Conservation (phyloP, 1,139 yeast genomes). For the Pichia sp. region DNA sequence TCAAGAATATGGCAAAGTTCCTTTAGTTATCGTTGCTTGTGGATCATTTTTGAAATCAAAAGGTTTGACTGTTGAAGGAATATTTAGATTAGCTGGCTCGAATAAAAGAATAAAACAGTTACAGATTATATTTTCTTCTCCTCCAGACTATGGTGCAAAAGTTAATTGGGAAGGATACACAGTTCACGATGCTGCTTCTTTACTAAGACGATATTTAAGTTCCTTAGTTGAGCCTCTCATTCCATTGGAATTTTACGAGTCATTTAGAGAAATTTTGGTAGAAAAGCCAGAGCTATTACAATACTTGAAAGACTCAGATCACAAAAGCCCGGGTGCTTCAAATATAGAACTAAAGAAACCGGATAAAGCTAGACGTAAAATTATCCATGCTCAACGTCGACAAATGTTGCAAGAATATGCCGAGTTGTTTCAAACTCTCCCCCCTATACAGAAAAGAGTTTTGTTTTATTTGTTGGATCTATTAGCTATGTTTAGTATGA, state of each 20-base stretch:
- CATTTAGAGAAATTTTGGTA: conserved; percentile 70
- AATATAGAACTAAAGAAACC: not conserved
- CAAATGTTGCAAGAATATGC: conserved; percentile 70
- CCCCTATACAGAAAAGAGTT: conserved; percentile 67
- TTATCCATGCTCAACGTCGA: conserved; percentile 43
- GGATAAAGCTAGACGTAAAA: conserved; percentile 22
- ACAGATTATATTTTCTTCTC: conserved; percentile 73
- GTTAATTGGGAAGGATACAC: conserved; percentile 88
- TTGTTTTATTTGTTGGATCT: conserved; percentile 85
- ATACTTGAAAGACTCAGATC: conserved; percentile 46
- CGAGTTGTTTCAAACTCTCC: conserved; percentile 55
- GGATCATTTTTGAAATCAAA: conserved; percentile 78
- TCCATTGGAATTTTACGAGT: conserved; percentile 70
- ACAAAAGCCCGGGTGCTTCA: conserved; percentile 1
- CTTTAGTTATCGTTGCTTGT: conserved; percentile 91
- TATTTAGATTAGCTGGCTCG: conserved; percentile 89
- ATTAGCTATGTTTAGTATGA: conserved; percentile 76
- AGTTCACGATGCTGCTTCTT: conserved; percentile 96
- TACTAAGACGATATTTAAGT: conserved; percentile 76
- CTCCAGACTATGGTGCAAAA: conserved; percentile 85
- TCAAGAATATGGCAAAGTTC: conserved; percentile 70
- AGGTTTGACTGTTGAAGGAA: conserved; percentile 77
- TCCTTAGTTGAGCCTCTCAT: conserved; percentile 89
- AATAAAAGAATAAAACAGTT: conserved; percentile 81
- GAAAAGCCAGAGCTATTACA: conserved; percentile 52